Evolutionary conservation across 2,329 filamentous ascomycete genomes (phyloP), one percentile per base, ranked within the genome.

Genomic region (Fusarium pseudoanthophilum): DNA sequence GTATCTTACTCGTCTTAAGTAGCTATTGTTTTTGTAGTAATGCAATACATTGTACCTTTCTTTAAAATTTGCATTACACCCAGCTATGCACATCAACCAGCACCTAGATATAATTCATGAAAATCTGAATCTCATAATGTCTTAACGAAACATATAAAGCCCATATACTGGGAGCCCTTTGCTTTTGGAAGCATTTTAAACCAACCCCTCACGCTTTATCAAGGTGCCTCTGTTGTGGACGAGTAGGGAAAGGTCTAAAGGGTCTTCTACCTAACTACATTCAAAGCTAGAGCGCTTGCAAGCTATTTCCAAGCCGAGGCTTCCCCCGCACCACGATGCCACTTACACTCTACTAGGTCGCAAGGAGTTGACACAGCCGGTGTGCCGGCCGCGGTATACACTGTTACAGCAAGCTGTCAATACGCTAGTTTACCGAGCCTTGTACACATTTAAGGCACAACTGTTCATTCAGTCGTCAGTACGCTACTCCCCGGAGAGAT

Each of bases 221-320:
- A 21, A 30, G 9, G 4, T 30, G 26, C 7, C 11, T 46, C 13
- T 4, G 13, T 30, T 5, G 4, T 26, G 7, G 1, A 11, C 3
- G 3, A 11, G 6, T n/a, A 2, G 20, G 28, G 28, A 0, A n/a
- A 30, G 2, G 20, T 4, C 3, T 16, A 16, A 7, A 4, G 0
- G 2, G 6, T 30, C 20, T 18, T 49, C 28, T 30, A 16, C 1
- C 18, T 3, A 20, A 24, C 43, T 28, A 9, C 5, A 6, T 21
- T 21, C 0, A 1, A 7, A 6, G 45, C 5, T 15, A 7, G 1
- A 7, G 0, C 11, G 6, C 8, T 21, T 46, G 0, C 18, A 15
- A 11, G 20, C 14, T 11, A 30, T 49, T 30, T n/a, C 46, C 46
- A 30, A 49, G 46, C 46, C 28, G 46, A 49, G 46, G 46, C 28